Evolutionary conservation across 192 early-diverging fungal genomes (phyloP), one percentile per base, ranked within the genome.

Genomic region (Mycoemilia scoparia): DNA sequence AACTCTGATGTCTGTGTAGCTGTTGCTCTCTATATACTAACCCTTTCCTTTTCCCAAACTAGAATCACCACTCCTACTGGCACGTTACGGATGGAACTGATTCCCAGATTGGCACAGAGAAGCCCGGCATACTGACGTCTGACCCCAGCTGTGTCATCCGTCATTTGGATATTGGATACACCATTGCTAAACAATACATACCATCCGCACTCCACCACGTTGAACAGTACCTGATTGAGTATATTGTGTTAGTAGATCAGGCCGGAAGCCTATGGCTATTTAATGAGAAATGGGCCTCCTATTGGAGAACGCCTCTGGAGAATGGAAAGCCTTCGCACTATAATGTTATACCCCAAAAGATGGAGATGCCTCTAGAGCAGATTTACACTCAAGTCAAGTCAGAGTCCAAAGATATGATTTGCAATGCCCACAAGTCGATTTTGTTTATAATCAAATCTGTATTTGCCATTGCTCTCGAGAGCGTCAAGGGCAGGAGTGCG

Each of bases 121-220:
- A n/a, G n/a, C n/a, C n/a, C n/a, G 23, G n/a, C 16, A 41, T 62
- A 10, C 36, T 62, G 10, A 62, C 59, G 16, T 52, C 18, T 28
- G 45, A 33, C 48, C 52, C 49, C 53, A 39, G 21, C 3, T 31
- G 45, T 3, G 59, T 49, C 19, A 54, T 57, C 30, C 59, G 59
- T 14, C 59, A 62, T 9, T 37, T 20, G 2, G 59, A 62, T 21
- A 54, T 62, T n/a, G 59, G 59, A 15, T 62, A 62, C 30, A 43
- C 41, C 5, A 30, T 39, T 10, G 59, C 51, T 5, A 19, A 49
- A 17, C 35, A 45, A 24, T 62, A 54, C 18, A 21, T 33, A 10
- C 59, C 45, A 14, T 47, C 45, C 3, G 41, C 45, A 1, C 10
- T 48, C 22, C 21, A 45, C 13, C 34, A 21, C 26, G 44, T 44